These are phyloP conservation scores for Haplographium delicatum DNA, from an alignment of 495 filamentous ascomycete genomes.

Conservation along the genomic window DNA sequence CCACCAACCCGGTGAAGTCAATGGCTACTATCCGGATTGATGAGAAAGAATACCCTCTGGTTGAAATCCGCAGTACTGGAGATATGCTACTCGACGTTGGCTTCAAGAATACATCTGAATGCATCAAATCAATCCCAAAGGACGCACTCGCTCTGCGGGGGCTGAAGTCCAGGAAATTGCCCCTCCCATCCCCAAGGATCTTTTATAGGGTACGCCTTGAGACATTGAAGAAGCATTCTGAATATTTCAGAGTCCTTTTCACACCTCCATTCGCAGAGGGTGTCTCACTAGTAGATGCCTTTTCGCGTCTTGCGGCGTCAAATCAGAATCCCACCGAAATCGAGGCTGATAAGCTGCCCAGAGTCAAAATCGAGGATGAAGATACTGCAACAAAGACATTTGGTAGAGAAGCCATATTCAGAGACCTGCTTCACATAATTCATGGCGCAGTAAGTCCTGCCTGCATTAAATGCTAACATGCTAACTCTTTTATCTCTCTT, in stretches of 20 bases:
- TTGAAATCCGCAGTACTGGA: slow-evolving; percentile 44
- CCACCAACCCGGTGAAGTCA: background rate
- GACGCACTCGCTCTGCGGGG: slow-evolving; percentile 18
- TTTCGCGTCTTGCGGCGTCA: slow-evolving; percentile 35
- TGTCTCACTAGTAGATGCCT: slow-evolving; percentile 34
- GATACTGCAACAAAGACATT: slow-evolving; percentile 51
- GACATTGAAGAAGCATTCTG: slow-evolving; percentile 41
- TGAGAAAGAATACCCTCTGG: slow-evolving; percentile 18
- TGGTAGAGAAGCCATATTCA: slow-evolving; percentile 41
- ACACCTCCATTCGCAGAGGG: slow-evolving; percentile 48
- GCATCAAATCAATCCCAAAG: slow-evolving; percentile 21
- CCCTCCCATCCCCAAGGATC: slow-evolving; percentile 20
- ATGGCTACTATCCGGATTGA: background rate
- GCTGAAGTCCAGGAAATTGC: slow-evolving; percentile 18
- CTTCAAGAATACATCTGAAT: slow-evolving; percentile 38
- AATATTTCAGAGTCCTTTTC: slow-evolving; percentile 55
- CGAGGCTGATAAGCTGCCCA: slow-evolving; percentile 43
- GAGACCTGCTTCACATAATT: slow-evolving; percentile 52
- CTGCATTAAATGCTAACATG: background rate
- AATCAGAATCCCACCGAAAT: slow-evolving; percentile 41
- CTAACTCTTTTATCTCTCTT: background rate
- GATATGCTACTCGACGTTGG: slow-evolving; percentile 51
- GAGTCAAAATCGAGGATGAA: slow-evolving; percentile 50
- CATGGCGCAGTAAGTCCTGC: slow-evolving; percentile 37
- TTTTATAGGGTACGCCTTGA: slow-evolving; percentile 34